Evolutionary conservation across 768 basidiomycete species (phyloP), one percentile per base, ranked within the genome.

Genomic region (Leccinellum rugosiceps): DNA sequence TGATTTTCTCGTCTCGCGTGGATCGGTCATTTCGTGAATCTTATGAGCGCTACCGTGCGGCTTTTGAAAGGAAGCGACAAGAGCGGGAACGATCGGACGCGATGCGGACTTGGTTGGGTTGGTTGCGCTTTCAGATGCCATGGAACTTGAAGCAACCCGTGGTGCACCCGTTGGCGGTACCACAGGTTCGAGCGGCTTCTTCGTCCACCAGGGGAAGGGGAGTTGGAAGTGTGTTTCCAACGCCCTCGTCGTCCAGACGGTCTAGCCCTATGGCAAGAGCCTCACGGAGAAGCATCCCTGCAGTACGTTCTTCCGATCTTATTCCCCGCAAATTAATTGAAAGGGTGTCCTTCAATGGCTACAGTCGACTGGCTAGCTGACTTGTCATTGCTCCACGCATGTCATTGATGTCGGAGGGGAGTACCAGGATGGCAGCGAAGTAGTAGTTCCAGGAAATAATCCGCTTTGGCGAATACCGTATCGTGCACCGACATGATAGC

Each of bases 1-100:
- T 99, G 58, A 97, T 98, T 55, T 97, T 99, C 74, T 94, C 91
- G 3, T 91, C 88, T 11, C 85, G 91, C 47, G 88, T 99, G 19
- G 88, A 92, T 58, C 80, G 81, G 52, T 66, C 72, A 19, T 98
- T 98, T 72, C 79, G 90, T 23, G 97, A 98, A 55, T 82, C 88
- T 0, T 99, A 99, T 74, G 95, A 98, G 71, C 83, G 92, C 15
- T 94, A 98, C 73, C 83, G 96, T 21, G 77, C 85, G 9, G 86
- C 86, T 30, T 98, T 97, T 72, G 96, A 98, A 74, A 76, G 86
- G 51, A 78, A 81, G 61, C 74, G 92, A 25, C 86, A 85, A 59
- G 88, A 88, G 65, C 80, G 81, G 53, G 82, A 83, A 61, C 77
- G 80, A 26, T 63, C 62, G n/a, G 73, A 64, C 25, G 65, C 65